These are phyloP conservation scores for Flueggea neowawraea DNA, from an alignment of 441 rosid species.

Conservation along the genomic window DNA sequence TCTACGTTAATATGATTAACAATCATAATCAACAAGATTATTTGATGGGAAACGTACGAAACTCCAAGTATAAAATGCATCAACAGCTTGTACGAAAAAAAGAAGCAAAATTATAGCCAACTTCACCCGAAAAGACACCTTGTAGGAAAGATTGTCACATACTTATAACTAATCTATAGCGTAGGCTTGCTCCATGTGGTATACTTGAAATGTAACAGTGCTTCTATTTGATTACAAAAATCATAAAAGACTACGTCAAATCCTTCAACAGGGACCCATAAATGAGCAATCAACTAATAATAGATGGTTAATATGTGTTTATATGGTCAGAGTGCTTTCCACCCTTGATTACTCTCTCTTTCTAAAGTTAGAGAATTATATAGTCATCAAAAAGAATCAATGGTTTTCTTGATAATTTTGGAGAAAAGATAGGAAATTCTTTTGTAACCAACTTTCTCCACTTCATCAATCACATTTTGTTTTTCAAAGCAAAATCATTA, in stretches of 20 bases:
- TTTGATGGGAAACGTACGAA: slow-evolving; percentile 4
- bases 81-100: too few species aligned
- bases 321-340: slow-evolving; percentile 11
- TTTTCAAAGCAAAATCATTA: slow-evolving; percentile 26
- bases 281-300: too few species aligned
- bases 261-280: too few species aligned
- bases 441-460: slow-evolving; percentile 26
- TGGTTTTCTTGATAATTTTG: slow-evolving; percentile 18
- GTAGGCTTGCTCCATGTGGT: too few species aligned
- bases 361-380: background rate
- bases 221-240: too few species aligned
- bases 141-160: too few species aligned
- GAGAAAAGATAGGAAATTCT: slow-evolving; percentile 9
- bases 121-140: too few species aligned
- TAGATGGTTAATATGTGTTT: too few species aligned
- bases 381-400: slow-evolving; percentile 15
- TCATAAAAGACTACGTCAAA: too few species aligned
- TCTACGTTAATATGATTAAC: slow-evolving; percentile 14
- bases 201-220: too few species aligned
- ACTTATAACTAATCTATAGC: too few species aligned
- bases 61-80: background rate
- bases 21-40: slow-evolving; percentile 19
- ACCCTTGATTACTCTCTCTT: slow-evolving; percentile 11
- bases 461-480: slow-evolving; percentile 6
- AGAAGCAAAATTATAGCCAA: too few species aligned